These are phyloP conservation scores for Chrysochromulina parva DNA, from an alignment of 78 protist species.

Conservation along the genomic window DNA sequence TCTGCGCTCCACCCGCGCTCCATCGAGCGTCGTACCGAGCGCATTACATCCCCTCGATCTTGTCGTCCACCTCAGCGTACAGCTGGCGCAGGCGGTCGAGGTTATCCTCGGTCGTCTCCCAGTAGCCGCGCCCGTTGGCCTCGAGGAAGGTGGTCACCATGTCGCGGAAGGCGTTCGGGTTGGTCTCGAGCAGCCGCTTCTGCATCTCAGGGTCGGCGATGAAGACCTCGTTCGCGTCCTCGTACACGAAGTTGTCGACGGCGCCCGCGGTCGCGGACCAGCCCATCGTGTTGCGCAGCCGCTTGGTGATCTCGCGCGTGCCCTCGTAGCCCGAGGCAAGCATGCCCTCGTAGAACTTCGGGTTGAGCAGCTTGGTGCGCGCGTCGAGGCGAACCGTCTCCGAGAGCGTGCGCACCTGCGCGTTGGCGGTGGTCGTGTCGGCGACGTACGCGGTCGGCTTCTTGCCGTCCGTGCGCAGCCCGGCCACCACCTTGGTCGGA, in stretches of 20 bases:
- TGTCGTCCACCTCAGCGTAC: constrained; percentile 54
- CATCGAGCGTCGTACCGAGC: too few species aligned
- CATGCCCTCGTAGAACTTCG: constrained; percentile 65
- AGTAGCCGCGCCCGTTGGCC: constrained; percentile 66
- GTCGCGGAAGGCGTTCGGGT: constrained; percentile 65
- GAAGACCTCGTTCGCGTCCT: constrained; percentile 57
- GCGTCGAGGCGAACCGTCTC: constrained; percentile 65
- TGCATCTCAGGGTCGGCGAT: constrained; percentile 52
- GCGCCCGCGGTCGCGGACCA: constrained; percentile 63
- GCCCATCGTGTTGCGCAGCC: constrained; percentile 59
- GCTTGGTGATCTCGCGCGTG: constrained; percentile 59
- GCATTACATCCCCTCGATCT: constrained; percentile 41
- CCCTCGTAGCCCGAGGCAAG: constrained; percentile 51
- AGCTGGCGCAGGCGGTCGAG: constrained; percentile 62
- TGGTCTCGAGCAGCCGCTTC: constrained; percentile 55
- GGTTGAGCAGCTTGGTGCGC: constrained; percentile 64
- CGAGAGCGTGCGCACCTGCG: constrained; percentile 56
- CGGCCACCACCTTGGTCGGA: constrained; percentile 53
- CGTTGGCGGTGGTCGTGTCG: constrained; percentile 63
- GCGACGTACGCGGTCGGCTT: constrained; percentile 51
- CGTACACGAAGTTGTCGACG: constrained; percentile 51
- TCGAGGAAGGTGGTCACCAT: constrained; percentile 56
- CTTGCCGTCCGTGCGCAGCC: constrained; percentile 50
- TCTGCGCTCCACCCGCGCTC: too few species aligned
- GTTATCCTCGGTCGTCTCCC: constrained; percentile 54